A percentile compares a stretch with the other conserved stretches of the same genome.
phyloP scores from a whole-genome alignment of 2,329 filamentous ascomycete genomes.

The Epichloe hybrida region DNA sequence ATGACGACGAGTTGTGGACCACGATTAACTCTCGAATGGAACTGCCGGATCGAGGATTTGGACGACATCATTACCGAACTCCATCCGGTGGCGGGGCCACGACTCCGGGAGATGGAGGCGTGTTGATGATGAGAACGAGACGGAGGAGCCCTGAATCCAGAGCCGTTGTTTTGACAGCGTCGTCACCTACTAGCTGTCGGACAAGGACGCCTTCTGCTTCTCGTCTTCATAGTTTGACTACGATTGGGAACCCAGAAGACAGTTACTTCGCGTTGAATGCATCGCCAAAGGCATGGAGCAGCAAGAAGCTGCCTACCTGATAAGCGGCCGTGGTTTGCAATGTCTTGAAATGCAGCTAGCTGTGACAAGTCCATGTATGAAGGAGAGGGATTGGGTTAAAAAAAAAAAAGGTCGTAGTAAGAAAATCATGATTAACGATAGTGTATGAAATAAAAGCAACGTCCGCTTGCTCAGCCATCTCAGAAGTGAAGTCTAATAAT shows the following conservation, averaged over 20 bases:
- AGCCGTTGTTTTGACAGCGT: constrained; percentile 9
- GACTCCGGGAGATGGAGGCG: constrained; percentile 26
- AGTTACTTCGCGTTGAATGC: constrained; percentile 28
- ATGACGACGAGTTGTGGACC: constrained; percentile 35
- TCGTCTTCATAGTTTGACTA: constrained; percentile 17
- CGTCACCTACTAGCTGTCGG: constrained; percentile 33
- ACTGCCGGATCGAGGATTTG: constrained; percentile 28
- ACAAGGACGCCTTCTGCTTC: constrained; percentile 33
- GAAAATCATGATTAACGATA: background rate
- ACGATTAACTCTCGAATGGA: constrained; percentile 39
- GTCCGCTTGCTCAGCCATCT: background rate
- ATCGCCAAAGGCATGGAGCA: constrained; percentile 15
- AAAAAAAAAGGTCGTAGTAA: background rate
- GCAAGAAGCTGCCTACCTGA: constrained; percentile 13
- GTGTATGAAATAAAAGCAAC: background rate
- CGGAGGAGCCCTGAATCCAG: constrained; percentile 21
- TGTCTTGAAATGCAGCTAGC: too few species aligned
- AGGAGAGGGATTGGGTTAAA: background rate
- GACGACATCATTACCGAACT: constrained; percentile 29
- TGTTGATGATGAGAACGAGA: constrained; percentile 30
- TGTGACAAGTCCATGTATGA: too few species aligned
- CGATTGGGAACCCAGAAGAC: constrained; percentile 20
- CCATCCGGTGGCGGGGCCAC: constrained; percentile 24
- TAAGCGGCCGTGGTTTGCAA: background rate
- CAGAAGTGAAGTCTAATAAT: background rate